Evolutionary conservation across 148 eudicot species (phyloP).

Genomic region (Chenopodium quinoa): DNA sequence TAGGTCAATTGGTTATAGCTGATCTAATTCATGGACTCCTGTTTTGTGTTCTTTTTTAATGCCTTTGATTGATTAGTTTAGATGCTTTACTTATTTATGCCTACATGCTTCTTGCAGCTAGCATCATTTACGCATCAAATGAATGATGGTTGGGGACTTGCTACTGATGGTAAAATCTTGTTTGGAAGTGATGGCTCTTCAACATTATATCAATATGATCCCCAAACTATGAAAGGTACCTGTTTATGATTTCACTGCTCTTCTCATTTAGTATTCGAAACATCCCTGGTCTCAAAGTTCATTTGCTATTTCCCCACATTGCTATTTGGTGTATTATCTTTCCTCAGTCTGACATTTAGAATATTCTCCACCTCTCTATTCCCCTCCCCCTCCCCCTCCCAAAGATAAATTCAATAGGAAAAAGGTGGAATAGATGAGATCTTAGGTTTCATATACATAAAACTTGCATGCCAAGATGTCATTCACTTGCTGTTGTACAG

Average conservation of each 20-base stretch:
- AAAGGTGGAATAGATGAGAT: not conserved
- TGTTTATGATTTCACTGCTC: not conserved
- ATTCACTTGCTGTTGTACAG: not conserved
- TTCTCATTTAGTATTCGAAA: not conserved
- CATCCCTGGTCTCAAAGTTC: not conserved
- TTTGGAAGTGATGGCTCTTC: conserved; percentile 96
- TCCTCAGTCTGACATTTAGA: not conserved
- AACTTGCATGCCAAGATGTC: not conserved
- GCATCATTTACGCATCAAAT: conserved; percentile 66
- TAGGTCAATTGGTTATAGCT: not conserved
- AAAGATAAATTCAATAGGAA: not conserved
- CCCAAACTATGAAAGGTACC: conserved; percentile 71
- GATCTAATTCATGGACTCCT: not conserved
- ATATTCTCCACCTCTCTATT: not conserved
- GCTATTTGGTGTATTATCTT: not conserved
- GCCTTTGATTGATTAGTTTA: not conserved
- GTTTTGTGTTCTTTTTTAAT: conserved; percentile 3
- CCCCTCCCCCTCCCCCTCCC: not conserved
- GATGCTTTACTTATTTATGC: conserved; percentile 12
- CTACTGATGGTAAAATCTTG: conserved; percentile 79
- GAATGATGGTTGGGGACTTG: conserved; percentile 96
- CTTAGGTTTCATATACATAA: not conserved
- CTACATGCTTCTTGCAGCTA: conserved; percentile 46
- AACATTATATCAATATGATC: conserved; percentile 72
- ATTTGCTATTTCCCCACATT: not conserved